Evolutionary conservation across 345 rosid species (phyloP).

Genomic region (Gossypium arboreum): DNA sequence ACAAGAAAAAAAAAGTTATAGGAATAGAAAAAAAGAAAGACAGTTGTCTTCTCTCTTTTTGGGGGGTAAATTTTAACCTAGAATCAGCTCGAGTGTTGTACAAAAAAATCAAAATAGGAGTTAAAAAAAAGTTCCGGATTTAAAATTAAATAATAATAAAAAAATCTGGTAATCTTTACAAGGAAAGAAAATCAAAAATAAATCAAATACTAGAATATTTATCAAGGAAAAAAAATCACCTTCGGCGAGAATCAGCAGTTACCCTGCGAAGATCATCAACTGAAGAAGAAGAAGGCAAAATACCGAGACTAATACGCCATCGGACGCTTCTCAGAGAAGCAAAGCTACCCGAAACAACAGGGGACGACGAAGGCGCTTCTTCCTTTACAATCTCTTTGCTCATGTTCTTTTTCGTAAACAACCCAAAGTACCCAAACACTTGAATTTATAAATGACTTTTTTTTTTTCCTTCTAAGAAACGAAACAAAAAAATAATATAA

Average conservation of each 20-base stretch:
- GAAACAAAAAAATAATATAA: neutral
- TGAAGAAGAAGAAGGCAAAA: constrained; percentile 60
- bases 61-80: neutral
- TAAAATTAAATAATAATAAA: neutral
- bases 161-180: neutral
- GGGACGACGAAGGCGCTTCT: constrained; percentile 18
- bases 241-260: constrained; percentile 83
- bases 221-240: constrained; percentile 32
- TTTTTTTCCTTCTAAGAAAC: neutral
- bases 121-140: neutral
- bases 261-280: constrained; percentile 74
- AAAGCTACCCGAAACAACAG: constrained; percentile 21
- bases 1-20: neutral
- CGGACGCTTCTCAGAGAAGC: constrained; percentile 63
- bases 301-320: constrained; percentile 89
- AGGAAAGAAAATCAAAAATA: neutral
- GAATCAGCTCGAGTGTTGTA: neutral
- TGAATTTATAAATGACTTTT: neutral
- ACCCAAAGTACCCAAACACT: neutral
- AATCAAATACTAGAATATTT: neutral
- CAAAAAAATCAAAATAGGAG: neutral
- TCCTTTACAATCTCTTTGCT: constrained; percentile 9
- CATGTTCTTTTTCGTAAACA: neutral
- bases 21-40: neutral
- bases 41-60: neutral